phyloP scores from a whole-genome alignment of 257 asterid species.

The Vinca minor region DNA sequence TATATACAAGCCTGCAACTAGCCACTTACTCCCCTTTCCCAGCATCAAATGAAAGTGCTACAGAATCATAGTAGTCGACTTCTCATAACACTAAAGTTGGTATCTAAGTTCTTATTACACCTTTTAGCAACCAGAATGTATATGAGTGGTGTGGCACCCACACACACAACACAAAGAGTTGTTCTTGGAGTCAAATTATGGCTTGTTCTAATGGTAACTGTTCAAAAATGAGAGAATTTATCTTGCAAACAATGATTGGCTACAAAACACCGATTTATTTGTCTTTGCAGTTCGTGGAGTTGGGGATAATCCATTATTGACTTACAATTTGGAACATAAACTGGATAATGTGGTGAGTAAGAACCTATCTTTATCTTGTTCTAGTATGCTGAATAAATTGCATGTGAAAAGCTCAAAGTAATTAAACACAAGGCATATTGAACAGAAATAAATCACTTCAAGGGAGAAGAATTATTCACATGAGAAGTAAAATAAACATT shows the following conservation, averaged over 20 bases:
- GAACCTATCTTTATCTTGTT: not conserved
- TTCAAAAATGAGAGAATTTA: not conserved
- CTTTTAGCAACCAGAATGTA: not conserved
- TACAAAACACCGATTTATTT: not conserved
- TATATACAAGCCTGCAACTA: not conserved
- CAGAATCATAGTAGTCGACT: not conserved
- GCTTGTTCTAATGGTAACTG: not conserved
- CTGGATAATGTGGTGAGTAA: not conserved
- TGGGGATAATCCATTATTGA: not conserved
- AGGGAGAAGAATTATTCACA: not conserved
- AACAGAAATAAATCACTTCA: constrained; percentile 2
- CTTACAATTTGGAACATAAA: not conserved
- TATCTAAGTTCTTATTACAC: not conserved
- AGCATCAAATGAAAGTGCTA: not conserved
- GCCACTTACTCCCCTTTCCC: not conserved
- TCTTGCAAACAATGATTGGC: not conserved
- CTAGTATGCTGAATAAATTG: not conserved
- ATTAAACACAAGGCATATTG: not conserved
- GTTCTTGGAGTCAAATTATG: no score
- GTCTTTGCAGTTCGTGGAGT: not conserved
- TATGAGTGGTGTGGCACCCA: not conserved
- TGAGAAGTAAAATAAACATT: constrained; percentile 15
- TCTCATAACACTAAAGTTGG: not conserved
- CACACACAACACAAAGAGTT: no score
- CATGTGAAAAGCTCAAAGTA: not conserved